Percentiles rank a stretch among this genome's conserved stretches.
phyloP scores from a whole-genome alignment of 2,329 filamentous ascomycete genomes.

The Lachnellula arida region DNA sequence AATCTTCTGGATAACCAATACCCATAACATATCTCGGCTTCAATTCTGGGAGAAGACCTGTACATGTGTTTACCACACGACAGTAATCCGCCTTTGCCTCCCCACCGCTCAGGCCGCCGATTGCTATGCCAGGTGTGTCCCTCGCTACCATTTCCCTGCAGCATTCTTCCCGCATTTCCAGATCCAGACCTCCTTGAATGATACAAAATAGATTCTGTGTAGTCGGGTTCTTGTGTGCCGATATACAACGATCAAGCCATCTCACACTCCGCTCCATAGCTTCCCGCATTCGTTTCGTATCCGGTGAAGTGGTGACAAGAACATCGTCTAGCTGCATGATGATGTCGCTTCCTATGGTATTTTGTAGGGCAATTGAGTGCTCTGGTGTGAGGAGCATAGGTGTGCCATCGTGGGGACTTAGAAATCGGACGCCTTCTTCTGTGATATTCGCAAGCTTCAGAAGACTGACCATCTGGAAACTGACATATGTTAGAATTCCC shows the following conservation, averaged over 20 bases:
- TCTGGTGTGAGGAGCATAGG: conserved; percentile 98
- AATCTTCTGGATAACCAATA: conserved; percentile 93
- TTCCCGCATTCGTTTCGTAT: conserved; percentile 80
- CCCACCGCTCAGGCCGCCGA: conserved; percentile 89
- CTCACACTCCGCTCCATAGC: conserved; percentile 92
- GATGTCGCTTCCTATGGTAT: conserved; percentile 96
- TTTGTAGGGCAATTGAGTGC: conserved; percentile 92
- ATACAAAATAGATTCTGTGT: conserved; percentile 96
- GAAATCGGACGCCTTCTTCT: conserved; percentile 87
- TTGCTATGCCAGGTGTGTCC: conserved; percentile 93
- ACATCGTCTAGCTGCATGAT: conserved; percentile 99
- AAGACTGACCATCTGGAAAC: conserved; percentile 98
- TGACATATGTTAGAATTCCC: conserved; percentile 36
- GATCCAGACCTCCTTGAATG: conserved; percentile 90
- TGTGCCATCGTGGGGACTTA: conserved; percentile 91
- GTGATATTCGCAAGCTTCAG: conserved; percentile 90
- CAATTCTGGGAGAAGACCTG: conserved; percentile 73
- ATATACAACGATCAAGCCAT: conserved; percentile 94
- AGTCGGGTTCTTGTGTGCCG: conserved; percentile 77
- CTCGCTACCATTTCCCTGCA: conserved; percentile 81
- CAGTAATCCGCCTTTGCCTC: conserved; percentile 94
- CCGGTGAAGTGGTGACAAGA: conserved; percentile 90
- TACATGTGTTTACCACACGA: conserved; percentile 82
- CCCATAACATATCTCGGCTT: conserved; percentile 99
- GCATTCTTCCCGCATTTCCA: conserved; percentile 80